A percentile compares a stretch with the other conserved stretches of the same genome.
phyloP scores from a whole-genome alignment of 192 early-diverging fungal genomes.

The Martensiomyces pterosporus region DNA sequence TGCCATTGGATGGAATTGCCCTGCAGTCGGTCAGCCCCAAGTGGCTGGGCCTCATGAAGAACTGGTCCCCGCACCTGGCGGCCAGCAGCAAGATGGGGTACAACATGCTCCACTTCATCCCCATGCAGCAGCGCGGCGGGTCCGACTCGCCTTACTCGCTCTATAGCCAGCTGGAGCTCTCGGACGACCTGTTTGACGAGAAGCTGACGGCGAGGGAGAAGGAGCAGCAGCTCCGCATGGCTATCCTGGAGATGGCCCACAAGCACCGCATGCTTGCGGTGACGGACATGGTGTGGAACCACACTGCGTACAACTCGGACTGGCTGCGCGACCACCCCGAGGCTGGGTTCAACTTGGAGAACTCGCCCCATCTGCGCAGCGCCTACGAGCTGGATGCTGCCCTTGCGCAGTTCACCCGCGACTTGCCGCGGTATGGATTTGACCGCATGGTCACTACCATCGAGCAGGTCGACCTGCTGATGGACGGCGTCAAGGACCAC shows the following conservation, averaged over 20 bases:
- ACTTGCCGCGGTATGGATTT: slow-evolving; percentile 52
- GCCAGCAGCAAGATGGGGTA: slow-evolving; percentile 74
- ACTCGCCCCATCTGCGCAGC: slow-evolving; percentile 86
- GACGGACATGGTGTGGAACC: slow-evolving; percentile 99
- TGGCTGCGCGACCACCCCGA: slow-evolving; percentile 97
- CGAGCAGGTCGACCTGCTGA: slow-evolving; percentile 61
- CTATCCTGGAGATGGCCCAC: slow-evolving; percentile 54
- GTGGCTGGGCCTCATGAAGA: slow-evolving; percentile 81
- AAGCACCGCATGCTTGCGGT: slow-evolving; percentile 70
- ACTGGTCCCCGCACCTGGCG: slow-evolving; percentile 74
- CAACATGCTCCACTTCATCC: slow-evolving; percentile 99
- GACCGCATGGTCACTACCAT: slow-evolving; percentile 58
- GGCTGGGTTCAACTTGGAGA: slow-evolving; percentile 92
- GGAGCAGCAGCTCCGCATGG: slow-evolving; percentile 61
- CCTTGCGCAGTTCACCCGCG: slow-evolving; percentile 64
- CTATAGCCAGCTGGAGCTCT: slow-evolving; percentile 87
- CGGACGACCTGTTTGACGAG: slow-evolving; percentile 78
- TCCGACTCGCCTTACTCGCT: slow-evolving; percentile 99
- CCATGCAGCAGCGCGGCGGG: slow-evolving; percentile 80
- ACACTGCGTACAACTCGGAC: slow-evolving; percentile 89
- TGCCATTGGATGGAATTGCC: slow-evolving; percentile 86
- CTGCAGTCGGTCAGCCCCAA: slow-evolving; percentile 94
- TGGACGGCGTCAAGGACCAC: slow-evolving; percentile 55
- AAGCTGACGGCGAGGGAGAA: slow-evolving; percentile 50
- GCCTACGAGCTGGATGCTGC: slow-evolving; percentile 95